Evolutionary conservation across 345 rosid genomes (phyloP), one percentile per base, ranked within the genome.

Genomic region (Dipteronia dyeriana): DNA sequence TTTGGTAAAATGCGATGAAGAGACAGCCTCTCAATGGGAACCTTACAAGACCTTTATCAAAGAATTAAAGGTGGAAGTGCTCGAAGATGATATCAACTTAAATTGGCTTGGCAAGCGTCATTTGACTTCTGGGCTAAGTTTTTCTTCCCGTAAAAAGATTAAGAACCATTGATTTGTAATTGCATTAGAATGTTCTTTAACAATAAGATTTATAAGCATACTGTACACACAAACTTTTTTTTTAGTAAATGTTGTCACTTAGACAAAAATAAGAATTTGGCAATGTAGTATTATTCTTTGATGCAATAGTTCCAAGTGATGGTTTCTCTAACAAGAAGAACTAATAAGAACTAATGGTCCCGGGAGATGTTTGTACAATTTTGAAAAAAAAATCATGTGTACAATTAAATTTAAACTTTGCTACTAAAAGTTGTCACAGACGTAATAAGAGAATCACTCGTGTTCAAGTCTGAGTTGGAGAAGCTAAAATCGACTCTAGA

Each of bases 1-100:
- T 76, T 61, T 77, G 17, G 90, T 93, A 31, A 75, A 78, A 3
- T 88, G 98, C 16, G 91, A 94, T 57, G 85, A 83, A 81, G 89
- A 86, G 53, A 84, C 73, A 1, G 87, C 83, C 23, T 8, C 0
- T 2, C 56, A 80, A 43, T 91, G 94, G 95, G 72, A 80, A n/a
- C 26, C 43, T 25, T 79, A 84, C 26, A 17, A 41, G 81, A 47
- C 19, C 31, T 10, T 10, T 45, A 64, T n/a, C 63, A 53, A 22
- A 19, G 60, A 74, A 14, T 9, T 83, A 70, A 66, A 22, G 25
- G 26, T 73, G 57, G 56, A 68, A 9, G 56, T 26, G 49, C n/a
- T 60, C 12, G 62, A 61, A 70, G 74, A 74, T 68, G 67, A 82
- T 17, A 10, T 23, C 39, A 74, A 56, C 75, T 79, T 77, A 66